Base-by-base conservation (phyloP, 176 grass and related monocot genomes). In the Poa annua region DNA sequence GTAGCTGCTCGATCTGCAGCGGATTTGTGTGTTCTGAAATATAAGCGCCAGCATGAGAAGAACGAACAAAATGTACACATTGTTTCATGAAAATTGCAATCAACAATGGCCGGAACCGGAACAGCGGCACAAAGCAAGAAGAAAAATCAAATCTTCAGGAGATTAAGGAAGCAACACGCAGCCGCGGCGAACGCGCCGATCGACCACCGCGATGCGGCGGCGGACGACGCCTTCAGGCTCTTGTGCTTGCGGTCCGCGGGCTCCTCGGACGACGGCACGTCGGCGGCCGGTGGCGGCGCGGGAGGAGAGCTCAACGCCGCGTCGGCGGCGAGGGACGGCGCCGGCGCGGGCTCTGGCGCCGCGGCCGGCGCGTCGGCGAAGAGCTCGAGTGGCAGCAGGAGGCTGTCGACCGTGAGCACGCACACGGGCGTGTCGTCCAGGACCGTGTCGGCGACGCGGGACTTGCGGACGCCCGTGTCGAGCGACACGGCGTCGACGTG, bases 401-500 rank as follows among this genome's bases (percentile, higher is more conserved):
- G 79, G 67, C 15, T 93, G n/a, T 95, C 91, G 42, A 95, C 85
- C 0, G 89, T 90, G 80, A 95, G 80, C 81, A 98, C 52, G 71
- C 66, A 89, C 22, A 95, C 89, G 0, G 96, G 96, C 52, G 87
- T 88, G 78, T 89, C 88, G 70, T 98, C 96, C 10, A 98, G 80
- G 39, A 95, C 89, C 3, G 92, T 93, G 51, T 80, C 85, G 32
- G 96, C 87, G 14, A 98, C 79, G 66, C 96, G 96, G 13, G 89
- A 95, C 70, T 70, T 93, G 86, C 83, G 45, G 12, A 90, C 75
- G 13, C 92, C 96, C 11, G 96, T 95, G 61, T 90, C 68, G 47
- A 98, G 80, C 22, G 91, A 80, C 24, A 98, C 89, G 88, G 88
- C 90, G 75, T 98, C 91, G 66, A 91, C 96, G 14, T 55, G 86